phyloP scores from a whole-genome alignment of 768 basidiomycete genomes.

The Ephemerocybe angulata region DNA sequence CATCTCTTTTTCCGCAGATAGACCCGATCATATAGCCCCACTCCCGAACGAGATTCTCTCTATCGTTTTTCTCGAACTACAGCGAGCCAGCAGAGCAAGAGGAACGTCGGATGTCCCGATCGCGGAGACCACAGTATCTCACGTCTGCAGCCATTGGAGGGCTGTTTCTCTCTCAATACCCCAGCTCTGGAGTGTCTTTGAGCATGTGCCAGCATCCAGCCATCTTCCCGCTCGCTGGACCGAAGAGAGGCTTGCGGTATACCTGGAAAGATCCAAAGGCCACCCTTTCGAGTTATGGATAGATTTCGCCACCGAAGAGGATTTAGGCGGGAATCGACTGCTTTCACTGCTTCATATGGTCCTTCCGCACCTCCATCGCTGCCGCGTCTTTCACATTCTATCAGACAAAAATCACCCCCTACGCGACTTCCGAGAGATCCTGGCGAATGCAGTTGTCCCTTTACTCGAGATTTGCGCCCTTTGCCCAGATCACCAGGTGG shows the following conservation, averaged over 20 bases:
- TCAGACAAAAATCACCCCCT: slow-evolving; percentile 3
- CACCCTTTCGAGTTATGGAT: slow-evolving; percentile 17
- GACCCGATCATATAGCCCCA: too few relatives aligned
- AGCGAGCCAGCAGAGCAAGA: slow-evolving; percentile 1
- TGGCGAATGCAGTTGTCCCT: slow-evolving; percentile 9
- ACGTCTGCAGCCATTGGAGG: slow-evolving; percentile 22
- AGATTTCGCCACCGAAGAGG: slow-evolving; percentile 7
- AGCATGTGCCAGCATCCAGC: background rate
- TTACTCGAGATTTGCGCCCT: slow-evolving; percentile 15
- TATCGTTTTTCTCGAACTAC: too few relatives aligned
- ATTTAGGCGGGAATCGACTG: background rate
- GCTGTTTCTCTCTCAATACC: slow-evolving; percentile 13
- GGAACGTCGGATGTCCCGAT: background rate
- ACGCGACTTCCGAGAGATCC: background rate
- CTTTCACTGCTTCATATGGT: slow-evolving; percentile 9
- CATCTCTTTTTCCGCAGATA: too few relatives aligned
- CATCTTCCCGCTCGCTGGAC: slow-evolving; percentile 6
- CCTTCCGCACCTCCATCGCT: slow-evolving; percentile 13
- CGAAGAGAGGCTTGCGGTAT: slow-evolving; percentile 17
- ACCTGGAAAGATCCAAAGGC: slow-evolving; percentile 16
- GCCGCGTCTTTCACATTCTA: slow-evolving; percentile 15
- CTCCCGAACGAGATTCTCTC: too few relatives aligned
- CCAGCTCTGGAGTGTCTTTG: slow-evolving; percentile 18
- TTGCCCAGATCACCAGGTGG: background rate
- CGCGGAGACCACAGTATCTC: slow-evolving; percentile 18